Conservation (phyloP, 176 grass and related monocot species). For the Rhynchospora breviuscula region DNA sequence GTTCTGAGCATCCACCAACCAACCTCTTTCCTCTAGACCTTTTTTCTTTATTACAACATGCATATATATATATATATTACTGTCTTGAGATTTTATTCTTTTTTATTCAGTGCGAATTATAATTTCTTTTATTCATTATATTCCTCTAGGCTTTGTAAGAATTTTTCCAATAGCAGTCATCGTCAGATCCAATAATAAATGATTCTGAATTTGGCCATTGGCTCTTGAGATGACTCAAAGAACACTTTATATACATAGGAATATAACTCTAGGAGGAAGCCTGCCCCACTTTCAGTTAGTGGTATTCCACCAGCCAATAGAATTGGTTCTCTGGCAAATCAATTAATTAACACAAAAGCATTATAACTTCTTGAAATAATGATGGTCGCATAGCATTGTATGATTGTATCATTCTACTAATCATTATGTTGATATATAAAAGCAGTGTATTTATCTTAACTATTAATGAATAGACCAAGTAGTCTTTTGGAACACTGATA, state of each 20-base stretch:
- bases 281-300: conserved; percentile 10
- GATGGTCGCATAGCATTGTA: background rate
- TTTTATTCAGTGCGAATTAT: background rate
- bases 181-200: background rate
- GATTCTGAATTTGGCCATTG: background rate
- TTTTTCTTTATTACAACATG: background rate
- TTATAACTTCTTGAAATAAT: background rate
- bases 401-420: background rate
- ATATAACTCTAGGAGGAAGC: background rate
- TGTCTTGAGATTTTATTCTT: background rate
- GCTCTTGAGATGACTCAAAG: conserved; percentile 5
- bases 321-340: background rate
- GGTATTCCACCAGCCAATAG: conserved; percentile 10
- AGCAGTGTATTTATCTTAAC: background rate
- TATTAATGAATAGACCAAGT: background rate
- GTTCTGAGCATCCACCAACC: background rate
- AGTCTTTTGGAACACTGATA: no score
- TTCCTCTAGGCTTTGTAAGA: background rate
- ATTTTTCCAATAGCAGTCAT: background rate
- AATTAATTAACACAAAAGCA: background rate
- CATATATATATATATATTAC: background rate
- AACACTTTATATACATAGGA: background rate
- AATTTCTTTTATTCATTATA: background rate
- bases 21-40: background rate
- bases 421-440: background rate